Evolutionary conservation across 2,329 filamentous ascomycete species (phyloP).

Genomic region (Chaetomiaceae sp.): DNA sequence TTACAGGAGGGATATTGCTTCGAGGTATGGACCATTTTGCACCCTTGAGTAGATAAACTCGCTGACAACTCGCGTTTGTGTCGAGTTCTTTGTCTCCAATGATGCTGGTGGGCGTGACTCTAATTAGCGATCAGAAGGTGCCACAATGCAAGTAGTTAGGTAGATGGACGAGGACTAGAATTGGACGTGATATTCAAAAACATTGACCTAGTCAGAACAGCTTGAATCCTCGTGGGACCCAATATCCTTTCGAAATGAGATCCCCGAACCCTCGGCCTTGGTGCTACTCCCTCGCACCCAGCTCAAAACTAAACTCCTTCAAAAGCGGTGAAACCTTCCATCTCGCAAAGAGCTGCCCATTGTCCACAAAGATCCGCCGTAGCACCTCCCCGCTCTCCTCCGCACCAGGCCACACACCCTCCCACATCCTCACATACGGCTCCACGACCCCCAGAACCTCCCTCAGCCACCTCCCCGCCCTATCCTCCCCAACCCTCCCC

Average conservation of each 20-base stretch:
- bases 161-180: no score
- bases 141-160: no score
- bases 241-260: no score
- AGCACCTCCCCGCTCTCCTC: constrained; percentile 4
- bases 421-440: constrained; percentile 5
- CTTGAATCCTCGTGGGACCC: no score
- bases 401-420: constrained; percentile 3
- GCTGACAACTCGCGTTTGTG: background rate
- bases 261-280: no score
- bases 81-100: no score
- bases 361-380: background rate
- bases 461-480: constrained; percentile 1
- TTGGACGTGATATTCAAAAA: no score
- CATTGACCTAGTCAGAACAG: no score
- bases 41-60: background rate
- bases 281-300: background rate
- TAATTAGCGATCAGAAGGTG: no score
- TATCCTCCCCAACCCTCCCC: constrained; percentile 2
- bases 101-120: no score
- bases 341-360: constrained; percentile 8
- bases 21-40: background rate
- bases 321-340: constrained; percentile 3
- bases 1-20: background rate
- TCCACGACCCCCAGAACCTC: constrained; percentile 3
- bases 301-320: constrained; percentile 8